phyloP scores from a whole-genome alignment of 768 basidiomycete genomes.

The Phanerochaete sordida region DNA sequence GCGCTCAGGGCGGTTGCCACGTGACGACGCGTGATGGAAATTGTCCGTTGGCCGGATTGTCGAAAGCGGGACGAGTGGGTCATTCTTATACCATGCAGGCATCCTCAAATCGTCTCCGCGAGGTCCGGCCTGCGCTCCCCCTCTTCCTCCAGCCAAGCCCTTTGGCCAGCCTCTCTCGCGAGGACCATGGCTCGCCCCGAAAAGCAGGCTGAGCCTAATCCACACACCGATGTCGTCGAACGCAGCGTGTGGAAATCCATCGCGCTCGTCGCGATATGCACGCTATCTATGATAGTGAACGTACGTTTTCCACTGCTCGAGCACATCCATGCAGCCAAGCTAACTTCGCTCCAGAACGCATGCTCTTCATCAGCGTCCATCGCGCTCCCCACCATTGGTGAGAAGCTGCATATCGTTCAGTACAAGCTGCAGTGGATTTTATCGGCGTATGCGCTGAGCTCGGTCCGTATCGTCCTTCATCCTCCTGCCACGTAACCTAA shows the following conservation, averaged over 20 bases:
- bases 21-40: not conserved
- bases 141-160: not conserved
- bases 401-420: constrained; percentile 44
- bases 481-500: not conserved
- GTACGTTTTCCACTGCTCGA: constrained; percentile 14
- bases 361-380: constrained; percentile 24
- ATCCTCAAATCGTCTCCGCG: not conserved
- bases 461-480: constrained; percentile 36
- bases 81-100: not conserved
- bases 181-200: not conserved
- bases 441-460: constrained; percentile 65
- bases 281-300: constrained; percentile 29
- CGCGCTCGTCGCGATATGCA: constrained; percentile 24
- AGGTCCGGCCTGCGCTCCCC: not conserved
- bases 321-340: not conserved
- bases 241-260: constrained; percentile 6
- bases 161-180: not conserved
- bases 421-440: constrained; percentile 62
- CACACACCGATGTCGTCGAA: not conserved
- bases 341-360: constrained; percentile 16
- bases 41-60: not conserved
- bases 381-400: constrained; percentile 26
- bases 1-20: not conserved
- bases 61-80: not conserved
- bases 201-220: not conserved